These are phyloP conservation scores for Lepidium africanum DNA, from an alignment of 345 rosid species.

Conservation along the genomic window DNA sequence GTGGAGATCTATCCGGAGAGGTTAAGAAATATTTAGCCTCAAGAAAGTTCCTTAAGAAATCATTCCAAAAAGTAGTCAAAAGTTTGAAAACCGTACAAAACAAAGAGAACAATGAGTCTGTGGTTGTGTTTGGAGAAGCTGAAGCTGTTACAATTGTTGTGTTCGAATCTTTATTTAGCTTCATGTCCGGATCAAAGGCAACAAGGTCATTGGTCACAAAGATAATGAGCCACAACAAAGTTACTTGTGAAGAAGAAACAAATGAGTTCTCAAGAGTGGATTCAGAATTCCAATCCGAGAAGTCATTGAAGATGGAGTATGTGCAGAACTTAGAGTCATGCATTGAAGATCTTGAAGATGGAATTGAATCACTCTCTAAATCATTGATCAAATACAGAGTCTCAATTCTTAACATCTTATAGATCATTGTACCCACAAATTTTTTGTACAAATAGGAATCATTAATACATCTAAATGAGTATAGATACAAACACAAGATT, in stretches of 20 bases:
- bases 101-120: constrained; percentile 9
- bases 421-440: constrained; percentile 6
- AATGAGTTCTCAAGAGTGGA: constrained; percentile 34
- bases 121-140: constrained; percentile 25
- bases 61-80: constrained; percentile 33
- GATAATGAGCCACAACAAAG: constrained; percentile 27
- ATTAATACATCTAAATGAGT: too few relatives aligned
- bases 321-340: constrained; percentile 26
- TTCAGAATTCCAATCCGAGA: constrained; percentile 17
- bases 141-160: constrained; percentile 20
- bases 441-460: neutral
- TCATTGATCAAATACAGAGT: constrained; percentile 37
- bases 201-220: constrained; percentile 33
- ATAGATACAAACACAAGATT: too few relatives aligned
- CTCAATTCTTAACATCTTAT: constrained; percentile 35
- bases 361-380: constrained; percentile 32
- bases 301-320: constrained; percentile 7
- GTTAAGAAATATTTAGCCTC: constrained; percentile 35
- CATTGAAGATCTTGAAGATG: constrained; percentile 47
- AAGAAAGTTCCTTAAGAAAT: constrained; percentile 37
- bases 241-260: constrained; percentile 14
- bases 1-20: constrained; percentile 13
- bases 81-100: constrained; percentile 19
- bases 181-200: constrained; percentile 27
- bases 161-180: constrained; percentile 35